phyloP scores from a whole-genome alignment of 352 stramenopile genomes.

The Phytopythium oedochilum region DNA sequence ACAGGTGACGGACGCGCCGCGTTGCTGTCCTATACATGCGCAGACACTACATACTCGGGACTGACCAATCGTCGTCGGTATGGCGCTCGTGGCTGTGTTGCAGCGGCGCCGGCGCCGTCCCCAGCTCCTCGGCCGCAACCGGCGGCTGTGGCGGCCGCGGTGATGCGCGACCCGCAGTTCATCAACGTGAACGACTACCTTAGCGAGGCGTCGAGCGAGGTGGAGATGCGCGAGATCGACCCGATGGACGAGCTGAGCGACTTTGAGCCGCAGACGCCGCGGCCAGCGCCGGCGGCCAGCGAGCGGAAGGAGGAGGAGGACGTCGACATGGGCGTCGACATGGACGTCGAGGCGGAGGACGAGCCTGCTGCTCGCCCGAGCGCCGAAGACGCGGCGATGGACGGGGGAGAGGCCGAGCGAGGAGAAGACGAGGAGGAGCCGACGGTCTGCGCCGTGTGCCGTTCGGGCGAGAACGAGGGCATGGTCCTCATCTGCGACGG shows the following conservation, averaged over 20 bases:
- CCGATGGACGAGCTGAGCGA: conserved; percentile 61
- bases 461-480: conserved; percentile 26
- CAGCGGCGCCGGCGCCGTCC: background rate
- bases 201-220: conserved; percentile 49
- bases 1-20: no score
- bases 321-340: conserved; percentile 16
- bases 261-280: conserved; percentile 31
- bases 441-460: conserved; percentile 40
- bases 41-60: no score
- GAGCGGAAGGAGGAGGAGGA: conserved; percentile 5
- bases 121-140: no score
- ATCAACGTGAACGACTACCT: conserved; percentile 24
- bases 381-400: background rate
- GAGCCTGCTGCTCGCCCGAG: background rate
- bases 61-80: no score
- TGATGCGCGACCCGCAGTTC: conserved; percentile 12
- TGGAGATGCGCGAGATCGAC: conserved; percentile 44
- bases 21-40: no score
- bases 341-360: conserved; percentile 13
- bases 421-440: conserved; percentile 18
- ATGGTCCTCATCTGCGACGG: conserved; percentile 52
- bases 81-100: background rate
- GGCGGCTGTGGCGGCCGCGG: no score
- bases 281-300: background rate
- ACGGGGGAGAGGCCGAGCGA: conserved; percentile 11